These are phyloP conservation scores for Climacium dendroides DNA, from an alignment of 225 moss, liverwort and hornwort genomes.

Conservation along the genomic window DNA sequence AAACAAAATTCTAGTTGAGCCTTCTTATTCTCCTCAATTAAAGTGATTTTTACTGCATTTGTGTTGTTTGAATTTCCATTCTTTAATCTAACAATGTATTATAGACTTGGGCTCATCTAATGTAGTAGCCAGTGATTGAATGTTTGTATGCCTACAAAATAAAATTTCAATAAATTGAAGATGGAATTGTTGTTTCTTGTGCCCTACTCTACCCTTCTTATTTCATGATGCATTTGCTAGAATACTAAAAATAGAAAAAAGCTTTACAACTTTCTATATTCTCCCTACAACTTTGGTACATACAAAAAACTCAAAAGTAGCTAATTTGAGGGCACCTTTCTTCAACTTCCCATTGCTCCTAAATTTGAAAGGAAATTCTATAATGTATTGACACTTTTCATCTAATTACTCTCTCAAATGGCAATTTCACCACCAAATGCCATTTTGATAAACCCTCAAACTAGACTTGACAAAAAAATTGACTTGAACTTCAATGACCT, in stretches of 20 bases:
- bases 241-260: not conserved
- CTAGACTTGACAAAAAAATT: not conserved
- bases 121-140: accelerated
- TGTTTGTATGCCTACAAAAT: not conserved
- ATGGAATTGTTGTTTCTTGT: not conserved
- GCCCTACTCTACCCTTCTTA: not conserved
- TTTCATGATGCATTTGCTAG: not conserved
- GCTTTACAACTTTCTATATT: not conserved
- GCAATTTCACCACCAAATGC: not conserved
- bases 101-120: not conserved
- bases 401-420: not conserved
- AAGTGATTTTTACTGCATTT: not conserved
- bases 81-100: not conserved
- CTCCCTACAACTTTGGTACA: not conserved
- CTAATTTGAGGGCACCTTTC: not conserved
- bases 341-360: not conserved
- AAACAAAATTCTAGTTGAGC: not conserved
- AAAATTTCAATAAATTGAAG: not conserved
- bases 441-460: not conserved
- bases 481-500: not conserved
- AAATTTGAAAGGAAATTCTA: not conserved
- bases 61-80: not conserved
- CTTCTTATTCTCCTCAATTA: not conserved
- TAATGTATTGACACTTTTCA: not conserved
- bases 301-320: not conserved